Evolutionary conservation across 768 basidiomycete genomes (phyloP).

Genomic region (Dacryopinax spathularia): DNA sequence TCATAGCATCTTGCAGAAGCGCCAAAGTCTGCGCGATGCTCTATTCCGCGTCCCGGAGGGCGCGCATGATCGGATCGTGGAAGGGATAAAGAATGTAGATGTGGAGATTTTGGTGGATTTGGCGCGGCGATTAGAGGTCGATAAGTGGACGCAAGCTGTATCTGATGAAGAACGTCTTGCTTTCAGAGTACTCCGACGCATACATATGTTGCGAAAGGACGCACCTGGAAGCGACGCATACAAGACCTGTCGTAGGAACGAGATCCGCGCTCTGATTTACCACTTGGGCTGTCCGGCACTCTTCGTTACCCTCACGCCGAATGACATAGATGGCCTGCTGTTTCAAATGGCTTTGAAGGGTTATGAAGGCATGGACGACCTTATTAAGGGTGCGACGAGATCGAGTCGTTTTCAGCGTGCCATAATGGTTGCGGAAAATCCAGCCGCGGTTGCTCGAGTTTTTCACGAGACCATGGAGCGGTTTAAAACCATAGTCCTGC

Average conservation of each 20-base stretch:
- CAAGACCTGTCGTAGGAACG: constrained; percentile 23
- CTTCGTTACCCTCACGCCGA: constrained; percentile 35
- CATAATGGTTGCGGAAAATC: constrained; percentile 28
- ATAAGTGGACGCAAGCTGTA: constrained; percentile 12
- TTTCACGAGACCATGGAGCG: constrained; percentile 31
- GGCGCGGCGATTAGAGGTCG: constrained; percentile 15
- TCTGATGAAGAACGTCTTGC: constrained; percentile 22
- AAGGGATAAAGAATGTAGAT: constrained; percentile 18
- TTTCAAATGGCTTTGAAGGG: constrained; percentile 27
- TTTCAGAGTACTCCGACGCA: constrained; percentile 15
- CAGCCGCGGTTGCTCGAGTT: constrained; percentile 28
- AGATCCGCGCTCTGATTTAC: constrained; percentile 27
- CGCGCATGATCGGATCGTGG: constrained; percentile 20
- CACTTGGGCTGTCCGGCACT: constrained; percentile 28
- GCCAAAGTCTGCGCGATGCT: constrained; percentile 22
- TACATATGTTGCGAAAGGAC: constrained; percentile 13
- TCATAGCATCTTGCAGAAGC: constrained; percentile 31
- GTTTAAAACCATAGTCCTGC: constrained; percentile 14
- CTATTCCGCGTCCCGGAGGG: constrained; percentile 21
- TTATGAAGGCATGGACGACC: constrained; percentile 25
- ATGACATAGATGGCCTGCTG: constrained; percentile 30
- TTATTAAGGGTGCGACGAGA: constrained; percentile 19
- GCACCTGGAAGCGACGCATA: constrained; percentile 23
- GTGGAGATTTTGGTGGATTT: constrained; percentile 18
- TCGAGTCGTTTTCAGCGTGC: constrained; percentile 22